Evolutionary conservation across 148 eudicot genomes (phyloP).

Genomic region (Nepenthes mirabilis): DNA sequence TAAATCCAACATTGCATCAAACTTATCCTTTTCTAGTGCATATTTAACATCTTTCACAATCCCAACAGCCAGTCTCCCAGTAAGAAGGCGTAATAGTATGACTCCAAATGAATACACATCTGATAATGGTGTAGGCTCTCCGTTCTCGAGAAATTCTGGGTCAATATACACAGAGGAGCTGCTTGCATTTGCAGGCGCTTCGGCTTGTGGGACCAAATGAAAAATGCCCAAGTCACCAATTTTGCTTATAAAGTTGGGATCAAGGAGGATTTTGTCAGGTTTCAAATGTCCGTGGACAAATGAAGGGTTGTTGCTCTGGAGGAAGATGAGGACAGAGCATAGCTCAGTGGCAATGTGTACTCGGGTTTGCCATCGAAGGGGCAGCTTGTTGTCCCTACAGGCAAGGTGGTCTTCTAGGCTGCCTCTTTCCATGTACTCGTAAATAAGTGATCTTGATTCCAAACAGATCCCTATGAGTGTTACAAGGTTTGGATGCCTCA

Average conservation of each 20-base stretch:
- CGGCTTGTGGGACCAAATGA: slow-evolving; percentile 23
- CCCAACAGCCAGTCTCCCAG: slow-evolving; percentile 47
- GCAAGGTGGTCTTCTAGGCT: slow-evolving; percentile 65
- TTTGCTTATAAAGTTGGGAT: slow-evolving; percentile 53
- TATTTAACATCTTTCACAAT: slow-evolving; percentile 41
- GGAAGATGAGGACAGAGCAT: slow-evolving; percentile 72
- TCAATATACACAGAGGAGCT: slow-evolving; percentile 33
- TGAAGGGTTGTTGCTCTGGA: slow-evolving; percentile 42
- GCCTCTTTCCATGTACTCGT: slow-evolving; percentile 66
- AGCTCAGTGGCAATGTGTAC: slow-evolving; percentile 50
- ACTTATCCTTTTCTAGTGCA: slow-evolving; percentile 34
- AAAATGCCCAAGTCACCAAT: slow-evolving; percentile 38
- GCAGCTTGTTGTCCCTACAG: slow-evolving; percentile 19
- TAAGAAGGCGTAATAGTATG: slow-evolving; percentile 50
- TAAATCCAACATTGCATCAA: slow-evolving; percentile 40
- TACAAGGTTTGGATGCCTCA: slow-evolving; percentile 81
- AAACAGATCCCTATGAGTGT: slow-evolving; percentile 56
- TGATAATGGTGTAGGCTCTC: slow-evolving; percentile 37
- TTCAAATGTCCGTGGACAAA: slow-evolving; percentile 66
- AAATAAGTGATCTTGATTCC: slow-evolving; percentile 64
- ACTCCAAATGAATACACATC: slow-evolving; percentile 87
- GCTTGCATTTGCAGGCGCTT: slow-evolving; percentile 7
- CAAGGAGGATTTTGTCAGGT: slow-evolving; percentile 63
- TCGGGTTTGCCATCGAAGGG: slow-evolving; percentile 69
- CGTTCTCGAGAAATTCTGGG: slow-evolving; percentile 51